Evolutionary conservation across 805 yeast genomes (phyloP).

Genomic region (Kregervanrija delftensis): DNA sequence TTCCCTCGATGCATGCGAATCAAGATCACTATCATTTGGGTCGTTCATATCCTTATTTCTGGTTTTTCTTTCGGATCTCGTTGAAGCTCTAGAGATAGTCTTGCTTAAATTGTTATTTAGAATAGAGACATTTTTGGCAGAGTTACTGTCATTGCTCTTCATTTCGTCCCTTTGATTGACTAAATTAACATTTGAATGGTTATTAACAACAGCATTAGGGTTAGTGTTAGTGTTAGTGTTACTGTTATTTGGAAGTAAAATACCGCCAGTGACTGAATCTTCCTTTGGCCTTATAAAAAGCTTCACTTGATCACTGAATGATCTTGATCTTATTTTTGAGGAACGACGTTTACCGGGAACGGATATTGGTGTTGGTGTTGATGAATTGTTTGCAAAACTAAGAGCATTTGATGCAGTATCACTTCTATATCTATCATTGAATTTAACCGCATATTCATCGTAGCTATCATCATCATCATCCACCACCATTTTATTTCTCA

Average conservation of each 20-base stretch:
- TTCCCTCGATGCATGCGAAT: conserved; percentile 67
- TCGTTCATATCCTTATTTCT: conserved; percentile 4
- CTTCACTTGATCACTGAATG: conserved; percentile 38
- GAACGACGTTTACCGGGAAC: background rate
- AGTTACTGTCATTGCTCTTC: conserved; percentile 3
- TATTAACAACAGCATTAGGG: conserved; percentile 6
- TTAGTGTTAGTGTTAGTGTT: conserved; percentile 4
- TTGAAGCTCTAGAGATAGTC: conserved; percentile 26
- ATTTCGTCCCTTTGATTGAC: background rate
- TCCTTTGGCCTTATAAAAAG: conserved; percentile 30
- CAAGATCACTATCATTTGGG: conserved; percentile 54
- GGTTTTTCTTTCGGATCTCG: conserved; percentile 19
- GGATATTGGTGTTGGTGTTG: conserved; percentile 9
- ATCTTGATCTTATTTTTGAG: conserved; percentile 27
- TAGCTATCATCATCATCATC: conserved; percentile 25
- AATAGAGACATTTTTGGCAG: conserved; percentile 10
- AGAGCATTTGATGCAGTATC: background rate
- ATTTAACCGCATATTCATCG: conserved; percentile 20
- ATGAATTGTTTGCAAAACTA: conserved; percentile 9
- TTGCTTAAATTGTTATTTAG: conserved; percentile 18
- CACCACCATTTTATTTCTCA: conserved; percentile 23
- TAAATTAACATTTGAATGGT: conserved; percentile 1
- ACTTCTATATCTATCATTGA: conserved; percentile 16
- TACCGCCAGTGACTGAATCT: conserved; percentile 24
- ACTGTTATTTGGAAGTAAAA: conserved; percentile 16